Evolutionary conservation across 2,329 filamentous ascomycete species (phyloP).

Genomic region (Neofusicoccum sp.): DNA sequence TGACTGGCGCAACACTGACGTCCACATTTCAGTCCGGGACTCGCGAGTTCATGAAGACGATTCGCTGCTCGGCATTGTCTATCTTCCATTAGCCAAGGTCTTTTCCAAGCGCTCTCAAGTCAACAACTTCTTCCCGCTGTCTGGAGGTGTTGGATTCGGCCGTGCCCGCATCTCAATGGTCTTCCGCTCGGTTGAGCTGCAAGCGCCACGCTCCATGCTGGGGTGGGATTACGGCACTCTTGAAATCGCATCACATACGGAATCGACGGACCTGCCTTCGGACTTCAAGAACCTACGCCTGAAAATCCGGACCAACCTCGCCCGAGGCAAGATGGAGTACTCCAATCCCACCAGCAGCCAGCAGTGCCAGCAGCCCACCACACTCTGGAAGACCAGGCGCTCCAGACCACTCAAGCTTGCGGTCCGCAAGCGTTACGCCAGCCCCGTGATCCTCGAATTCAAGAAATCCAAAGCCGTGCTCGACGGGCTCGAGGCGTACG

Average conservation of each 20-base stretch:
- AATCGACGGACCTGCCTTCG: slow-evolving; percentile 49
- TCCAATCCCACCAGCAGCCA: slow-evolving; percentile 25
- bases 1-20: slow-evolving; percentile 65
- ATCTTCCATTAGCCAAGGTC: slow-evolving; percentile 62
- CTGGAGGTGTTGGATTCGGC: slow-evolving; percentile 71
- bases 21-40: slow-evolving; percentile 68
- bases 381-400: slow-evolving; percentile 54
- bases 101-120: slow-evolving; percentile 64
- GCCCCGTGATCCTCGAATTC: slow-evolving; percentile 57
- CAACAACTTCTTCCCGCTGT: slow-evolving; percentile 64
- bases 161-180: slow-evolving; percentile 68
- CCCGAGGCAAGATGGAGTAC: slow-evolving; percentile 58
- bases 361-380: slow-evolving; percentile 31
- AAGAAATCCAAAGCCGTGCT: slow-evolving; percentile 53
- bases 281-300: slow-evolving; percentile 53
- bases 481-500: slow-evolving; percentile 55
- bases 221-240: slow-evolving; percentile 74
- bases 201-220: slow-evolving; percentile 56
- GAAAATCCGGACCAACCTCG: slow-evolving; percentile 60
- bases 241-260: slow-evolving; percentile 57
- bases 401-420: slow-evolving; percentile 52
- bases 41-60: slow-evolving; percentile 68
- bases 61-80: slow-evolving; percentile 66
- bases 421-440: slow-evolving; percentile 61
- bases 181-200: slow-evolving; percentile 66